Base-by-base conservation (phyloP, 225 moss, liverwort and hornwort species). In the Takakia lepidozioides region DNA sequence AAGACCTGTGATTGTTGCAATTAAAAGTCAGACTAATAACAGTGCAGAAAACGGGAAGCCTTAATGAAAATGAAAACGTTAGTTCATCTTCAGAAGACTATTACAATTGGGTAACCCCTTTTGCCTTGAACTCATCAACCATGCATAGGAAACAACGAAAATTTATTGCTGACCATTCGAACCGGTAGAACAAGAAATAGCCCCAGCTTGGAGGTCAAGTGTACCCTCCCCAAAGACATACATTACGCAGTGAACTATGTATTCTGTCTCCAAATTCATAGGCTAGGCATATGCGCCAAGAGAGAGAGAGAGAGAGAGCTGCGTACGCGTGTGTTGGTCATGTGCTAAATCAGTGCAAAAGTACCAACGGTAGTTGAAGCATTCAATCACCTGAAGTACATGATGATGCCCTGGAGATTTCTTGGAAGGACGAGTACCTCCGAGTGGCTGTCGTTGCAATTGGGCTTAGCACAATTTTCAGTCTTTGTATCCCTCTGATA, bases 1-100 rank as follows among this genome's bases (percentile, higher is more conserved):
- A 2, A 61, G 21, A 61, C 56, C 61, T 68, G 67, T 61, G 56
- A 56, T 26, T 27, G 24, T n/a, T 22, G 7, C 10, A 8, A 46
- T 46, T n/a, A n/a, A n/a, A n/a, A n/a, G n/a, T n/a, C n/a, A n/a
- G n/a, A n/a, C n/a, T n/a, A n/a, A n/a, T n/a, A n/a, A n/a, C n/a
- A n/a, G n/a, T n/a, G n/a, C n/a, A n/a, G n/a, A n/a, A n/a, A n/a
- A n/a, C n/a, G n/a, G n/a, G n/a, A n/a, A n/a, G n/a, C n/a, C n/a
- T n/a, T n/a, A n/a, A n/a, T n/a, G n/a, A n/a, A n/a, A n/a, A n/a
- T n/a, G n/a, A n/a, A n/a, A n/a, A n/a, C n/a, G n/a, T n/a, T n/a
- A n/a, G n/a, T n/a, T n/a, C n/a, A n/a, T n/a, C n/a, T n/a, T n/a
- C n/a, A n/a, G n/a, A n/a, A n/a, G n/a, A n/a, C n/a, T n/a, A n/a